Percentiles rank a stretch among this genome's conserved stretches.
phyloP scores from a whole-genome alignment of 2,329 filamentous ascomycete genomes.

The Ophiostoma angusticollis region DNA sequence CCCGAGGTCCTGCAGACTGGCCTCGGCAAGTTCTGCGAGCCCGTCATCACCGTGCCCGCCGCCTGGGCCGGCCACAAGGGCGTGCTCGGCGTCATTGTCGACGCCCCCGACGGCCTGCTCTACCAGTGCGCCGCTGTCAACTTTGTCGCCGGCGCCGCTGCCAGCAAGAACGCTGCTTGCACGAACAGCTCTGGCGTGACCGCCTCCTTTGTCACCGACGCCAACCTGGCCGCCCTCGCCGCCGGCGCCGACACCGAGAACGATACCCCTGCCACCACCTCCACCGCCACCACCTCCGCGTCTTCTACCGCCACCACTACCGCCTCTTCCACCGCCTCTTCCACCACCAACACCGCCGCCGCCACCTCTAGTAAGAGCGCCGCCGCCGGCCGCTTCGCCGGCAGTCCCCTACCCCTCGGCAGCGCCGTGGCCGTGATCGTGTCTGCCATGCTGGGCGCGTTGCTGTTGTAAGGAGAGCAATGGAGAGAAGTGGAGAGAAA shows the following conservation, averaged over 20 bases:
- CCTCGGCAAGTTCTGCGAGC: constrained; percentile 40
- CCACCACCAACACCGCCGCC: constrained; percentile 1
- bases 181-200: constrained; percentile 26
- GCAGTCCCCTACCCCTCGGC: constrained; percentile 7
- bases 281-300: constrained; percentile 5
- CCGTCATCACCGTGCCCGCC: constrained; percentile 32
- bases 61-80: constrained; percentile 43
- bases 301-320: constrained; percentile 11
- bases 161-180: constrained; percentile 20
- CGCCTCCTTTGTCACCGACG: constrained; percentile 20
- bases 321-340: not conserved
- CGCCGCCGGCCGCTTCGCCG: constrained; percentile 3
- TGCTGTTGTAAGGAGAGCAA: constrained; percentile 11
- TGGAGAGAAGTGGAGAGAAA: no score
- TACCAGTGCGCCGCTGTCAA: constrained; percentile 34
- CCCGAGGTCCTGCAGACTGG: constrained; percentile 42
- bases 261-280: constrained; percentile 11
- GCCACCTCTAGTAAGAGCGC: constrained; percentile 4
- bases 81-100: constrained; percentile 37
- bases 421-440: constrained; percentile 3
- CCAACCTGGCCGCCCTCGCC: constrained; percentile 21
- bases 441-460: constrained; percentile 9
- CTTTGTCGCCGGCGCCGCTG: constrained; percentile 33
- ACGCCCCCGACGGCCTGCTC: constrained; percentile 41
- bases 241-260: constrained; percentile 6